phyloP scores from a whole-genome alignment of 1,284 basidiomycete genomes.

The Papiliotrema nemorosa region DNA sequence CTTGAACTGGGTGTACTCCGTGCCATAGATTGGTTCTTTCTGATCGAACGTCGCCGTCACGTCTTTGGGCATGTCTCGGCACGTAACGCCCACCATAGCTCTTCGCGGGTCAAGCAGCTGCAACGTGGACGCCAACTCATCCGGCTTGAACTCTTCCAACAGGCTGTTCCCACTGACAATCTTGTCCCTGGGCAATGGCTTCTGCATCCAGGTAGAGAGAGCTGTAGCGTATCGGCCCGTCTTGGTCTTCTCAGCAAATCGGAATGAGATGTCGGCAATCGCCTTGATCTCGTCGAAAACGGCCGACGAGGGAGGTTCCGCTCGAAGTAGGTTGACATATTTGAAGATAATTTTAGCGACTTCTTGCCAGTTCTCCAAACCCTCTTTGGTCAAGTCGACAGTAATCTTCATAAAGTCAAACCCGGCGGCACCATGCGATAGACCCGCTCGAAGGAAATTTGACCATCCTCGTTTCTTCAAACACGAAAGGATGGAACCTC shows the following conservation, averaged over 20 bases:
- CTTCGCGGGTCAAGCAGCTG: conserved; percentile 63
- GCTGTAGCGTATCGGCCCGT: conserved; percentile 78
- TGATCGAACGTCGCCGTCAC: conserved; percentile 61
- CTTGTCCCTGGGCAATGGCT: conserved; percentile 67
- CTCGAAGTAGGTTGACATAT: conserved; percentile 78
- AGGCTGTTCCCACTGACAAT: conserved; percentile 71
- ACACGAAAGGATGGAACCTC: conserved; percentile 87
- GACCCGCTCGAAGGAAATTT: conserved; percentile 70
- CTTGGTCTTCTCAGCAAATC: conserved; percentile 78
- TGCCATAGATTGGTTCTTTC: conserved; percentile 80
- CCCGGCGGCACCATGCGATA: conserved; percentile 63
- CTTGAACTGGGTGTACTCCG: conserved; percentile 67
- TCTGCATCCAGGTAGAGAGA: conserved; percentile 69
- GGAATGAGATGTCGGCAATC: conserved; percentile 74
- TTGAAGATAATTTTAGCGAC: conserved; percentile 75
- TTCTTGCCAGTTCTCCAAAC: conserved; percentile 76
- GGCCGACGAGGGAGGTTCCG: conserved; percentile 63
- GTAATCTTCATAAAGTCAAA: conserved; percentile 88
- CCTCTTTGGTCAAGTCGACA: conserved; percentile 76
- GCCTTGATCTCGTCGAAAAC: conserved; percentile 75
- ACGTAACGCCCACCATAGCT: conserved; percentile 43
- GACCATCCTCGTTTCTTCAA: conserved; percentile 92
- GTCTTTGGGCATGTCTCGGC: conserved; percentile 58
- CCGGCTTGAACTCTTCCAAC: conserved; percentile 71
- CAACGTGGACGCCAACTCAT: conserved; percentile 64